These are phyloP conservation scores for Torrubiella hemipterigena DNA, from an alignment of 2,329 filamentous ascomycete genomes.

Conservation along the genomic window DNA sequence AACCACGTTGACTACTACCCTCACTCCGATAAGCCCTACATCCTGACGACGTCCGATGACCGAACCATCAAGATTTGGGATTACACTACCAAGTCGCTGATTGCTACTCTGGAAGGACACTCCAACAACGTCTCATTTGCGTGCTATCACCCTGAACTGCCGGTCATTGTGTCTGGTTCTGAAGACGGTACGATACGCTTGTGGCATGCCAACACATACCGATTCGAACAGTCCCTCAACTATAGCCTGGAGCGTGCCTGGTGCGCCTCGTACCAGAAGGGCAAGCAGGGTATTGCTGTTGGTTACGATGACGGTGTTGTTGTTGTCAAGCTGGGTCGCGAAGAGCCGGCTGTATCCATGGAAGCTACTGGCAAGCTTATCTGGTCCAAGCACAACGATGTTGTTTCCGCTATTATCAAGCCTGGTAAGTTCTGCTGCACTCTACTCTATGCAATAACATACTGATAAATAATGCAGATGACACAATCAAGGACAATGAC, in stretches of 20 bases:
- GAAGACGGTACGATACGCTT: conserved; percentile 97
- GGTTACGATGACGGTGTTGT: conserved; percentile 97
- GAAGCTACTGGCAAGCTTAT: conserved; percentile 91
- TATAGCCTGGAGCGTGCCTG: conserved; percentile 94
- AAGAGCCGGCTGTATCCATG: conserved; percentile 97
- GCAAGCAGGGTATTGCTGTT: conserved; percentile 86
- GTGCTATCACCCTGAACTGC: conserved; percentile 92
- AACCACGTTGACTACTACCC: conserved; percentile 92
- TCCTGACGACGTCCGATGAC: conserved; percentile 93
- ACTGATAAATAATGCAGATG: conserved; percentile 39
- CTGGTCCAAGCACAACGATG: conserved; percentile 91
- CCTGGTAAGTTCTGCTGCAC: conserved; percentile 37
- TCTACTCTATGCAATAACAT: not conserved
- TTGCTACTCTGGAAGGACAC: conserved; percentile 92
- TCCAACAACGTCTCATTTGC: conserved; percentile 98
- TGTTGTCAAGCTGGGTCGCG: conserved; percentile 92
- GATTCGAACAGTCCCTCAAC: conserved; percentile 88
- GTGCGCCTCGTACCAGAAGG: conserved; percentile 94
- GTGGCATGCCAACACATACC: conserved; percentile 97
- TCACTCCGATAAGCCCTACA: conserved; percentile 67
- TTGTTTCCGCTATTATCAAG: conserved; percentile 90
- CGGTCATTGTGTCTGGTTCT: conserved; percentile 93
- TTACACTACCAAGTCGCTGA: conserved; percentile 95
- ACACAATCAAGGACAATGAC: conserved; percentile 74
- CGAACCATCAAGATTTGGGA: conserved; percentile 98